A percentile compares a stretch with the other conserved stretches of the same genome.
Evolutionary conservation across 208 protist species (phyloP).

Genomic region (Naegleria gruberi): DNA sequence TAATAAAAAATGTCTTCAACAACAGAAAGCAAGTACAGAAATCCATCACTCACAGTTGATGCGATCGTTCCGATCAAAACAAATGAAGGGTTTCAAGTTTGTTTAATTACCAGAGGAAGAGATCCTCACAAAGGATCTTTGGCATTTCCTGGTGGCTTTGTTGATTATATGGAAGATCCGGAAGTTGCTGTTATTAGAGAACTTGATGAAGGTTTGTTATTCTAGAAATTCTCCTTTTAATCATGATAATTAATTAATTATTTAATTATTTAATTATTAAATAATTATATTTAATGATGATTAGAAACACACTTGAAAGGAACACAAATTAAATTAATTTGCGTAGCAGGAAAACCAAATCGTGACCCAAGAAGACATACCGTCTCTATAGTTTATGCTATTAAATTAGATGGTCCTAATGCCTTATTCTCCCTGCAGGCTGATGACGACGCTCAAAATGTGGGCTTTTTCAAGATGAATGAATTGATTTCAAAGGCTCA

Average conservation of each 20-base stretch:
- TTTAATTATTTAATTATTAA: neutral
- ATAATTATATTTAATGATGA: neutral
- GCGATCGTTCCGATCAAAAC: neutral
- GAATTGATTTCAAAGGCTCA: neutral
- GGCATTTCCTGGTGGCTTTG: conserved; percentile 21
- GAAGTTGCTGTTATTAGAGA: neutral
- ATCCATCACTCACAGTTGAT: conserved; percentile 7
- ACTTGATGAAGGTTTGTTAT: neutral
- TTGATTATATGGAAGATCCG: conserved; percentile 13
- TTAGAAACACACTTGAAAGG: neutral
- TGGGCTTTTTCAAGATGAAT: neutral
- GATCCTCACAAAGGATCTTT: neutral
- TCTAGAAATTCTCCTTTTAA: neutral
- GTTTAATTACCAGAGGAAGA: neutral
- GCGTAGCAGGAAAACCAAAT: neutral
- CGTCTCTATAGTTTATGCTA: conserved; percentile 8
- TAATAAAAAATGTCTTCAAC: no score
- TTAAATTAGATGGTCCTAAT: neutral
- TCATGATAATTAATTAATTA: neutral
- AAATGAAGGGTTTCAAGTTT: neutral
- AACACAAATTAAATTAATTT: neutral
- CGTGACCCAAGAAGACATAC: neutral
- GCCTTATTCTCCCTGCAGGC: neutral
- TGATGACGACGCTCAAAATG: neutral
- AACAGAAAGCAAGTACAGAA: no score